Evolutionary conservation across 257 asterid species (phyloP), one percentile per base, ranked within the genome.

Genomic region (Anisodus tanguticus): DNA sequence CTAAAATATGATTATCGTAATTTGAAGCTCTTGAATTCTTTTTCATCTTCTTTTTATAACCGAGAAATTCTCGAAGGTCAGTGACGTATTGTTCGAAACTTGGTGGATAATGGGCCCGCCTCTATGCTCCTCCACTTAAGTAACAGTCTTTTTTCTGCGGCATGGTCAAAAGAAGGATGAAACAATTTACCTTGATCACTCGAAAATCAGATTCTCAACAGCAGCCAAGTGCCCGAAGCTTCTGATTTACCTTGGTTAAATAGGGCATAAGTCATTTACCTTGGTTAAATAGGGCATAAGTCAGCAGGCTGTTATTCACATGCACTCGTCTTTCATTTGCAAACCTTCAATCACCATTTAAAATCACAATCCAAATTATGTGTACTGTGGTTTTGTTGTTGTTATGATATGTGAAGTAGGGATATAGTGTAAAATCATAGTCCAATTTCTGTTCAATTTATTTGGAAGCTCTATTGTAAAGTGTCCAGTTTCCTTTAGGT

Each of bases 401-500:
- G 80, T 76, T 49, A 19, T 47, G 9, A 45, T 74, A 74, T 22
- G n/a, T 47, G 81, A 47, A 79, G 37, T n/a, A 15, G 16, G 63
- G 59, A 19, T 76, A 76, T 26, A 19, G 37, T 76, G 43, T 74
- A 47, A 47, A 49, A n/a, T 49, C 2, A 47, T 0, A 51, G 8
- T 76, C 22, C 47, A 76, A 76, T 51, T n/a, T 76, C 8, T 19
- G 43, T 13, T 66, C 72, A 45, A 22, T 60, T 9, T 66, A 35
- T 66, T 53, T 57, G 49, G 67, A 82, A 84, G 69, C 51, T 85
- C 53, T 81, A 67, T 35, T 58, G 17, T 81, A 57, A 84, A 64
- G 47, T 85, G 78, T 77, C 63, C 84, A 83, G 64, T 84, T 91
- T 55, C 84, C 84, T 87, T 81, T 87, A 95, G 99, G 99, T 87